A percentile compares a stretch with the other conserved stretches of the same genome.
These are phyloP conservation scores for Spizellomyces punctatus DNA, from an alignment of 192 early-diverging fungal species.

Conservation along the genomic window DNA sequence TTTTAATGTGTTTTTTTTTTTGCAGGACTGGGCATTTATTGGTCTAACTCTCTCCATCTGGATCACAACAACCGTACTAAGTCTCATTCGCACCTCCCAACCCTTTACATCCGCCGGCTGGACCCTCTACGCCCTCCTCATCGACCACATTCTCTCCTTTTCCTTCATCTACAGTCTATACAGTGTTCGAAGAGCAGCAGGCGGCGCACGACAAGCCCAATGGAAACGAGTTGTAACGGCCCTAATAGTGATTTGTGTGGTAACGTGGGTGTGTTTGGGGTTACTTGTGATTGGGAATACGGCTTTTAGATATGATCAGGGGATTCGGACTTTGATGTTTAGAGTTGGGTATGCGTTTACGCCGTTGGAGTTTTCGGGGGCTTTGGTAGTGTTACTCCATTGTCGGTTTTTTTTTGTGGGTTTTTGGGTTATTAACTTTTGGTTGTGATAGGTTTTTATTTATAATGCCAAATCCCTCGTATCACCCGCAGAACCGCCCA, in stretches of 20 bases:
- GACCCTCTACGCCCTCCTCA: constrained; percentile 27
- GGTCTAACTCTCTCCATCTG: constrained; percentile 11
- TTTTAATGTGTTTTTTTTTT: no score
- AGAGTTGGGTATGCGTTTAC: constrained; percentile 9
- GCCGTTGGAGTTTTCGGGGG: constrained; percentile 17
- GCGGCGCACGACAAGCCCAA: not conserved
- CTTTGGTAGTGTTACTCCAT: constrained; percentile 5
- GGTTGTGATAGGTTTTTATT: not conserved
- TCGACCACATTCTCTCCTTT: constrained; percentile 28
- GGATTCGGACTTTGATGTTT: constrained; percentile 9
- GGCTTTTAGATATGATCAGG: constrained; percentile 6
- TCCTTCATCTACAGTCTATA: constrained; percentile 26
- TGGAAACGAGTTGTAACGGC: constrained; percentile 1
- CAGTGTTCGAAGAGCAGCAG: constrained; percentile 1
- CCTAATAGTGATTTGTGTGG: not conserved
- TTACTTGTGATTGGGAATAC: not conserved
- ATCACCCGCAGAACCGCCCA: not conserved
- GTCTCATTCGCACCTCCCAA: constrained; percentile 10
- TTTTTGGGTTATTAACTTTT: not conserved
- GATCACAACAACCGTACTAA: constrained; percentile 1
- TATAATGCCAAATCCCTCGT: not conserved
- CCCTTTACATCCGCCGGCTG: constrained; percentile 17
- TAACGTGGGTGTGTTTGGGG: not conserved
- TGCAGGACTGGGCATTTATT: constrained; percentile 21
- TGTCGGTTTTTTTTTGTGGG: not conserved